phyloP scores from a whole-genome alignment of 2,329 filamentous ascomycete genomes.

The Colletotrichum sp. region DNA sequence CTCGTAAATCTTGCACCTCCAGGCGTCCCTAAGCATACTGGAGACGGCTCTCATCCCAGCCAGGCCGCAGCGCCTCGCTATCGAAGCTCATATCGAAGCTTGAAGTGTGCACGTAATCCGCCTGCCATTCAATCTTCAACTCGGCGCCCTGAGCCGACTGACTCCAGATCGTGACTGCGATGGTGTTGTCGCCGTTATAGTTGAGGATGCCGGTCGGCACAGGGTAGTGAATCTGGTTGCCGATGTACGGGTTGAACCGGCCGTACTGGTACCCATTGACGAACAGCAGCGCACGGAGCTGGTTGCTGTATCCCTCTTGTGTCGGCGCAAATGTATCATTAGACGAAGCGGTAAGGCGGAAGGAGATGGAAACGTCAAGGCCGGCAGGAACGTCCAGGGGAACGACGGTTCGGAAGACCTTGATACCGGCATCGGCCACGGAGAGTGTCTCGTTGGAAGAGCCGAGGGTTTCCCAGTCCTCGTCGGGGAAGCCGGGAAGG shows the following conservation, averaged over 20 bases:
- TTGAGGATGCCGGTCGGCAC: constrained; percentile 64
- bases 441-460: constrained; percentile 38
- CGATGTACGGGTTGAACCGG: constrained; percentile 63
- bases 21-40: constrained; percentile 31
- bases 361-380: constrained; percentile 61
- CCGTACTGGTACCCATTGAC: constrained; percentile 72
- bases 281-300: constrained; percentile 58
- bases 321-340: constrained; percentile 40
- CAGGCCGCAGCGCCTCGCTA: constrained; percentile 51
- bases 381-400: constrained; percentile 54
- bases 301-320: constrained; percentile 35
- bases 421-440: constrained; percentile 54
- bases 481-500: constrained; percentile 59
- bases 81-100: constrained; percentile 57
- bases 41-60: constrained; percentile 47
- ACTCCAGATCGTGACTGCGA: constrained; percentile 64
- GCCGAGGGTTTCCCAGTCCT: constrained; percentile 40
- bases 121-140: constrained; percentile 53
- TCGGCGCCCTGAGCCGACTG: constrained; percentile 57
- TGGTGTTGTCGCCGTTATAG: constrained; percentile 62
- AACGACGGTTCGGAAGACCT: constrained; percentile 59
- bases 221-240: constrained; percentile 64
- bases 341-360: constrained; percentile 52
- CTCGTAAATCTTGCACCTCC: too few relatives aligned
- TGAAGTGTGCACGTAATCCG: constrained; percentile 59